phyloP scores from a whole-genome alignment of 1,284 basidiomycete genomes.

The Exobasidium rhododendri region DNA sequence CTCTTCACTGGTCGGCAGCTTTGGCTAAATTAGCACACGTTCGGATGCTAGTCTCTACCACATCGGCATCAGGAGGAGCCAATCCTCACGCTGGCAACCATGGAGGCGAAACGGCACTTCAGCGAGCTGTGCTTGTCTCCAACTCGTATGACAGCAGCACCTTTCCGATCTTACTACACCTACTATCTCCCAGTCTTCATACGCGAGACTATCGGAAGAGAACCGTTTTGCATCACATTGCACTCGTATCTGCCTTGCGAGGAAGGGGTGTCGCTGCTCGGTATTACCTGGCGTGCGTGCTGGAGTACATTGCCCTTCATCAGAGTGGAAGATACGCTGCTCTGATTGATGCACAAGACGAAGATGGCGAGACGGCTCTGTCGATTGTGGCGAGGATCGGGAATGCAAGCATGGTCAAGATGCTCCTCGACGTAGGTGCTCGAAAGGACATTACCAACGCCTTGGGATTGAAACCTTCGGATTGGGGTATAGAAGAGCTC shows the following conservation, averaged over 20 bases:
- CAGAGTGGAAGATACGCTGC: constrained; percentile 55
- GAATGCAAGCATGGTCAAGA: constrained; percentile 79
- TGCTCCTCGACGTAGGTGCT: constrained; percentile 86
- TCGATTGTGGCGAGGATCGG: constrained; percentile 93
- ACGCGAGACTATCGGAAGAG: constrained; percentile 87
- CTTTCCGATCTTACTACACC: constrained; percentile 68
- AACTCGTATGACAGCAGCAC: constrained; percentile 73
- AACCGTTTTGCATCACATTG: constrained; percentile 90
- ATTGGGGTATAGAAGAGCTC: constrained; percentile 63
- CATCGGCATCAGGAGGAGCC: constrained; percentile 57
- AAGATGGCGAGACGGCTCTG: constrained; percentile 91
- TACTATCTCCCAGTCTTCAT: constrained; percentile 70
- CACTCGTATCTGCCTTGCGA: constrained; percentile 82
- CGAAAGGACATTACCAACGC: constrained; percentile 90
- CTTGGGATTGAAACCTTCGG: constrained; percentile 82
- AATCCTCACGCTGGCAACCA: constrained; percentile 63
- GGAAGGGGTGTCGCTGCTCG: constrained; percentile 78
- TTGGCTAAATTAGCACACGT: constrained; percentile 63
- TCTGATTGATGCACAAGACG: constrained; percentile 87
- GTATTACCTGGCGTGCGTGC: constrained; percentile 87
- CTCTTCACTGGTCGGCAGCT: constrained; percentile 88
- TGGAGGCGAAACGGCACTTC: constrained; percentile 89
- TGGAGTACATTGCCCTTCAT: constrained; percentile 63
- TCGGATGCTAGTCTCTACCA: constrained; percentile 59
- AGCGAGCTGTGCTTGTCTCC: constrained; percentile 84